Evolutionary conservation across 352 stramenopile species (phyloP).

Genomic region (Phytophthora europaea): DNA sequence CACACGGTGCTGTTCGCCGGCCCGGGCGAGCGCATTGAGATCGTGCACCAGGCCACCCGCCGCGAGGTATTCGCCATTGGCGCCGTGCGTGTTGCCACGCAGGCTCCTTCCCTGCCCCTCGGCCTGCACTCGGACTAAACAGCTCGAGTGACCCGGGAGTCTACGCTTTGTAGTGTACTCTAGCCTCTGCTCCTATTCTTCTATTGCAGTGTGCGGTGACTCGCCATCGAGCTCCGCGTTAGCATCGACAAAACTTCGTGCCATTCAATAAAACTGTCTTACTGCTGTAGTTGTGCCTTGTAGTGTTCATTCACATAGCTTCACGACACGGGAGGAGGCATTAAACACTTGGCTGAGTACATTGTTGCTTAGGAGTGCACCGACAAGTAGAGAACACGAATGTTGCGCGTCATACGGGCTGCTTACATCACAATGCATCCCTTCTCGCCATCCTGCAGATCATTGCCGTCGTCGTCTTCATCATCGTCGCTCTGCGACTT

Average conservation of each 20-base stretch:
- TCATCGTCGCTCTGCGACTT: slow-evolving; percentile 36
- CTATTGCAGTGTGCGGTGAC: slow-evolving; percentile 14
- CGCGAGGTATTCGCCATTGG: slow-evolving; percentile 88
- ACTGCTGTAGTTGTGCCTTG: slow-evolving; percentile 8
- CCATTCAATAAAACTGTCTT: slow-evolving; percentile 37
- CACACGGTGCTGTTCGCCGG: slow-evolving; percentile 87
- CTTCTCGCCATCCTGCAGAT: slow-evolving; percentile 40
- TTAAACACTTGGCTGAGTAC: neutral
- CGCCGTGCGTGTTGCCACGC: slow-evolving; percentile 71
- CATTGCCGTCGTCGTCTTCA: slow-evolving; percentile 11
- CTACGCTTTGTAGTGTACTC: slow-evolving; percentile 28
- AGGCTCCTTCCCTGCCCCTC: slow-evolving; percentile 50
- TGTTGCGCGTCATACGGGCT: neutral
- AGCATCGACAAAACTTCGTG: slow-evolving; percentile 21
- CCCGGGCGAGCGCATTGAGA: slow-evolving; percentile 84
- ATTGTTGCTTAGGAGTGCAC: neutral
- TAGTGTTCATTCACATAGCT: too few species aligned
- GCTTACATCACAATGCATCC: slow-evolving; percentile 45
- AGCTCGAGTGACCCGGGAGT: slow-evolving; percentile 4
- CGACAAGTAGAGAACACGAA: neutral
- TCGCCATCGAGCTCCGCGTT: slow-evolving; percentile 6
- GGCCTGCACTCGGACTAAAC: slow-evolving; percentile 78
- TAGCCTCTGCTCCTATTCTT: slow-evolving; percentile 31
- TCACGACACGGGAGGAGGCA: too few species aligned
- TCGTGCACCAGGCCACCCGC: slow-evolving; percentile 83